Conservation (phyloP, 2,329 filamentous ascomycete species). For the Aspergillus tanneri region DNA sequence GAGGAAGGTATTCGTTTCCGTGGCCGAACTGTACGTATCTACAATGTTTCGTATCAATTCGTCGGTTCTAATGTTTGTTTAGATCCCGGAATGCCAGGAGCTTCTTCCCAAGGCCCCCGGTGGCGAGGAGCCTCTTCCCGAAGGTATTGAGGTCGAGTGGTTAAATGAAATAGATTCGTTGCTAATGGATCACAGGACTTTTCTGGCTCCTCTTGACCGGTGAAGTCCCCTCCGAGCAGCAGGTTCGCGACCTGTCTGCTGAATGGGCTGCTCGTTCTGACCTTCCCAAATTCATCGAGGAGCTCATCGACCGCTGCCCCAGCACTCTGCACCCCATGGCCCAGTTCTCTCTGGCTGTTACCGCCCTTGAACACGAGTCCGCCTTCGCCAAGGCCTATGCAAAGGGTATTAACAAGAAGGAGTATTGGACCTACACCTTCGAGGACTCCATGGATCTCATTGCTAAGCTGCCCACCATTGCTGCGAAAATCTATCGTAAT, state of each 20-base stretch:
- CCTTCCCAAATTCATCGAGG: conserved; percentile 96
- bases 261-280: conserved; percentile 98
- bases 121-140: conserved; percentile 93
- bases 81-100: conserved; percentile 97
- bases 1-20: conserved; percentile 99
- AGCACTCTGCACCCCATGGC: conserved; percentile 99
- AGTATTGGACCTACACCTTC: conserved; percentile 99
- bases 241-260: conserved; percentile 95
- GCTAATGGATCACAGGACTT: conserved; percentile 61
- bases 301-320: conserved; percentile 99
- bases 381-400: conserved; percentile 98
- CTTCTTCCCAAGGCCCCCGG: conserved; percentile 95
- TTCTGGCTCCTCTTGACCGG: conserved; percentile 99
- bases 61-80: conserved; percentile 25
- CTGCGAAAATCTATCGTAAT: conserved; percentile 98
- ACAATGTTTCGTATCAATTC: background rate
- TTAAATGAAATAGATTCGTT: background rate
- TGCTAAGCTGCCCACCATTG: conserved; percentile 98
- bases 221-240: conserved; percentile 95
- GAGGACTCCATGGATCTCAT: conserved; percentile 99
- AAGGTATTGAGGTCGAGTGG: conserved; percentile 64
- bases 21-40: conserved; percentile 73
- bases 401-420: conserved; percentile 98
- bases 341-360: conserved; percentile 97
- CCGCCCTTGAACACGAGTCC: conserved; percentile 96